These are phyloP conservation scores for Myochromella boudieri DNA, from an alignment of 768 basidiomycete genomes.

Conservation along the genomic window DNA sequence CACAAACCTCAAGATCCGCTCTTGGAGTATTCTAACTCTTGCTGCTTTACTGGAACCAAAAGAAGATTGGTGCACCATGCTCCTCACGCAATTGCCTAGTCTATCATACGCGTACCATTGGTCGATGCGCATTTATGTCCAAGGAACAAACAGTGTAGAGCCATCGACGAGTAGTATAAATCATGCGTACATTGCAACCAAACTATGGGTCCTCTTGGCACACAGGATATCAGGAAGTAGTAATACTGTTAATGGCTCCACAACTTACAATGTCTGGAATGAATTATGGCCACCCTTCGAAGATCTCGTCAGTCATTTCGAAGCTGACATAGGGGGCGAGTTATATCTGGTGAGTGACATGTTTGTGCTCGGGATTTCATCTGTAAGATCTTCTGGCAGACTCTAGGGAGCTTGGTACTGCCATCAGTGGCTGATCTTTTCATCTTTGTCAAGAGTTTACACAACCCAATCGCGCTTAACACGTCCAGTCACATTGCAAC, in stretches of 20 bases:
- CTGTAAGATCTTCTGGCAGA: constrained; percentile 33
- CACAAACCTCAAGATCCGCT: constrained; percentile 41
- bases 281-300: constrained; percentile 77
- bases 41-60: constrained; percentile 46
- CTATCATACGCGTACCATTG: constrained; percentile 50
- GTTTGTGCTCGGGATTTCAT: background rate
- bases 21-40: constrained; percentile 67
- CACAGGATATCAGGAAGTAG: constrained; percentile 31
- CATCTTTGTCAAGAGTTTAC: constrained; percentile 57
- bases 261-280: constrained; percentile 60
- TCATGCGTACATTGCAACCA: constrained; percentile 66
- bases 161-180: constrained; percentile 59
- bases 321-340: constrained; percentile 44
- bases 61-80: constrained; percentile 32
- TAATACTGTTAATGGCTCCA: constrained; percentile 26
- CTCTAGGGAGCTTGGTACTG: constrained; percentile 51
- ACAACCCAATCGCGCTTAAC: constrained; percentile 53
- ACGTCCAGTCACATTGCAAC: constrained; percentile 48
- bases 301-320: constrained; percentile 46
- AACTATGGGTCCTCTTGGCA: constrained; percentile 68
- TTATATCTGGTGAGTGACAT: constrained; percentile 35
- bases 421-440: constrained; percentile 67
- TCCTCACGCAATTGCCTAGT: constrained; percentile 50
- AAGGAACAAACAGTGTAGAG: constrained; percentile 36
- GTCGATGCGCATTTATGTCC: constrained; percentile 41